Percentiles rank a stretch among this genome's conserved stretches.
Evolutionary conservation across 345 rosid genomes (phyloP).

Genomic region (Gynandropsis gynandra): DNA sequence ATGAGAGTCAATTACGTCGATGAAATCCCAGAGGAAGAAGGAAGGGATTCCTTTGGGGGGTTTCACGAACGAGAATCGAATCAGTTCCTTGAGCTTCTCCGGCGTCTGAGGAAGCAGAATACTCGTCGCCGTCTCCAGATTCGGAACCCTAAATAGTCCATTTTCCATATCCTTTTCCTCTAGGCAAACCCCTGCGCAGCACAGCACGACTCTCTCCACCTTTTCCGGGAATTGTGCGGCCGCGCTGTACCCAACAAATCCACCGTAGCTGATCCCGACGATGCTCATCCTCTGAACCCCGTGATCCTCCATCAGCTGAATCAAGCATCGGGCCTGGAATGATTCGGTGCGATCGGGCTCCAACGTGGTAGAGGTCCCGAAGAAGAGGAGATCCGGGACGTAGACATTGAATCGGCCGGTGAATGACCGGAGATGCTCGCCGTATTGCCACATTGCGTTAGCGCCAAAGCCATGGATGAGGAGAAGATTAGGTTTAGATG

Average conservation of each 20-base stretch:
- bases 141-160: conserved; percentile 53
- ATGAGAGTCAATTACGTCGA: conserved; percentile 30
- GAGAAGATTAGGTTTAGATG: conserved; percentile 43
- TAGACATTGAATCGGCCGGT: conserved; percentile 53
- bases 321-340: conserved; percentile 59
- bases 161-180: conserved; percentile 65
- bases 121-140: conserved; percentile 54
- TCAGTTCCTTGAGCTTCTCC: conserved; percentile 50
- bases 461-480: conserved; percentile 77
- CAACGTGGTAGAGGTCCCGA: conserved; percentile 47
- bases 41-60: conserved; percentile 42
- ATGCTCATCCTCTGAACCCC: conserved; percentile 40
- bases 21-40: conserved; percentile 52
- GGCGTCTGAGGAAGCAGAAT: conserved; percentile 69
- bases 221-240: conserved; percentile 47
- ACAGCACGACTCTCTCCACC: conserved; percentile 54
- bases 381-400: conserved; percentile 69
- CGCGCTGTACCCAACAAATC: conserved; percentile 71
- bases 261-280: conserved; percentile 78
- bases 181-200: conserved; percentile 68
- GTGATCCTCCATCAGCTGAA: conserved; percentile 44
- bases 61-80: conserved; percentile 51
- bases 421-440: conserved; percentile 48
- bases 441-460: conserved; percentile 80
- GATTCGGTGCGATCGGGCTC: conserved; percentile 42